Evolutionary conservation across 495 filamentous ascomycete genomes (phyloP).

Genomic region (Usnea hakonensis): DNA sequence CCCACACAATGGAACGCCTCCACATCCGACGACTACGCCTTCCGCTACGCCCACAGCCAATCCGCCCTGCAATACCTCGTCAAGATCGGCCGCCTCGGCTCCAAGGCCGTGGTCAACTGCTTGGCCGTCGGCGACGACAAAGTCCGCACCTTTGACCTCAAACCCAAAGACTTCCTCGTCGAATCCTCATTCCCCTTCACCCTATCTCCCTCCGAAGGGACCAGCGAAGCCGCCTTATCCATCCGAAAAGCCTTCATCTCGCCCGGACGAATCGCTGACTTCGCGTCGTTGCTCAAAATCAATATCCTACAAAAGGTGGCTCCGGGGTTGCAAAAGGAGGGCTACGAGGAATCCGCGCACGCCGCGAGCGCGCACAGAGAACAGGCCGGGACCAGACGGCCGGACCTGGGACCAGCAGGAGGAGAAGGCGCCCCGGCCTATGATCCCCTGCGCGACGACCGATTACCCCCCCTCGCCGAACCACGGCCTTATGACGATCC

Average conservation of each 20-base stretch:
- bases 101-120: constrained; percentile 74
- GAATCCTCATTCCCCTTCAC: constrained; percentile 48
- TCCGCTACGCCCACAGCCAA: constrained; percentile 86
- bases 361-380: constrained; percentile 8
- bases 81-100: constrained; percentile 72
- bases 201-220: constrained; percentile 8
- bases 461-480: constrained; percentile 49
- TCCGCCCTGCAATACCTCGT: constrained; percentile 79
- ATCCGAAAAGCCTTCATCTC: constrained; percentile 71
- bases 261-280: constrained; percentile 53
- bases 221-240: constrained; percentile 26
- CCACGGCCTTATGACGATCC: constrained; percentile 64
- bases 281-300: constrained; percentile 60
- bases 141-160: constrained; percentile 68
- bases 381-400: constrained; percentile 17
- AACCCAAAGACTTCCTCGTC: constrained; percentile 68
- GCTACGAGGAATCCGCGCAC: constrained; percentile 54
- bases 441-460: constrained; percentile 48
- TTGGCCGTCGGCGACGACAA: constrained; percentile 73
- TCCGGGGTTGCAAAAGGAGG: constrained; percentile 65
- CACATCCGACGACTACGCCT: constrained; percentile 55
- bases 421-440: constrained; percentile 31
- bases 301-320: constrained; percentile 74
- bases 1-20: constrained; percentile 70
- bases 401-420: constrained; percentile 23